Conservation (phyloP, 1,284 basidiomycete species). For the Sanguinoderma infundibulare region DNA sequence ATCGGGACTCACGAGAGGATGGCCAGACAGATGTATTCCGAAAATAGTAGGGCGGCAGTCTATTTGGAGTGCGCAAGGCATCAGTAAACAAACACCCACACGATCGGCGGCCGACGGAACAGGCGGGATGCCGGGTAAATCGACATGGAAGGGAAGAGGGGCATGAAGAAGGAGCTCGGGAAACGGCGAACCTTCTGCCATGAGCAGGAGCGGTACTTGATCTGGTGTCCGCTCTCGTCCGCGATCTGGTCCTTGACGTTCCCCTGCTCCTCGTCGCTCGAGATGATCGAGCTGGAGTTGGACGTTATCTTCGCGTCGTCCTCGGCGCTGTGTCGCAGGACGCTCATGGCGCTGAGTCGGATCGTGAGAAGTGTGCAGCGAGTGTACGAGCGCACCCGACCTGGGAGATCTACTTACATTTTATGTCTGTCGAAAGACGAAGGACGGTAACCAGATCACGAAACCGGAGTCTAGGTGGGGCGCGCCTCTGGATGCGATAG, state of each 20-base stretch:
- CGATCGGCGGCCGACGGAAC: neutral
- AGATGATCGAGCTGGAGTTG: neutral
- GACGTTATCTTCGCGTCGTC: neutral
- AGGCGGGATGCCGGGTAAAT: neutral
- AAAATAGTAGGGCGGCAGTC: slow-evolving; percentile 53
- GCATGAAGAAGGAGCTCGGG: neutral
- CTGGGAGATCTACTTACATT: too few species aligned
- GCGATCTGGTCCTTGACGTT: slow-evolving; percentile 32
- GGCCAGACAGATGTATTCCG: slow-evolving; percentile 54
- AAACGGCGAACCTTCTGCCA: slow-evolving; percentile 48
- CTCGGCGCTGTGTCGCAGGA: neutral
- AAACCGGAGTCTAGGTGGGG: too few species aligned
- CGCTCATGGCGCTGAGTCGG: neutral
- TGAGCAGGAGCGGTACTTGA: slow-evolving; percentile 49
- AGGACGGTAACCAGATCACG: too few species aligned
- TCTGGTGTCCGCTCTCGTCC: slow-evolving; percentile 41
- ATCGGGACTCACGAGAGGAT: slow-evolving; percentile 44
- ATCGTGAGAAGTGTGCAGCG: neutral
- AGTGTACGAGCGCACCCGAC: neutral
- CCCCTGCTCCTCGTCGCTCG: neutral
- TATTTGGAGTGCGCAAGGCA: slow-evolving; percentile 17
- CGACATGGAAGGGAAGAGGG: neutral
- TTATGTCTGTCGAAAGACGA: too few species aligned
- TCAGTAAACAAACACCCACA: slow-evolving; percentile 2
- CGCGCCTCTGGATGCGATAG: neutral